These are phyloP conservation scores for Striga asiatica DNA, from an alignment of 257 asterid species.

Conservation along the genomic window DNA sequence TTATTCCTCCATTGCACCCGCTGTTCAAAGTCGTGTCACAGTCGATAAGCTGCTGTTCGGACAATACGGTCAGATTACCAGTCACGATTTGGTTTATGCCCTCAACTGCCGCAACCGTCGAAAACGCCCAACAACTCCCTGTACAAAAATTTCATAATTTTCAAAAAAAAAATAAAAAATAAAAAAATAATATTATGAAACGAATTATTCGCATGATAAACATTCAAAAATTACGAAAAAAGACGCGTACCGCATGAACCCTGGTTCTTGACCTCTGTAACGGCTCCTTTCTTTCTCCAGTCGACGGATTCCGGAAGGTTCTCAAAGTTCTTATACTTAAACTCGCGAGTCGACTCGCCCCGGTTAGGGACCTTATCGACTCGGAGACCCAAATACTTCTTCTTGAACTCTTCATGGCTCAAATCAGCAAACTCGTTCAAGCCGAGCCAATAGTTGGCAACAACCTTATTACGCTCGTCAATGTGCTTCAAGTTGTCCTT, in stretches of 20 bases:
- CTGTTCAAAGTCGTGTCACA: not conserved
- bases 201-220: not conserved
- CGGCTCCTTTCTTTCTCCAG: not conserved
- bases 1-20: not conserved
- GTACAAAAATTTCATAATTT: too few species aligned
- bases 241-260: not conserved
- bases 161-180: too few species aligned
- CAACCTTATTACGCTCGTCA: not conserved
- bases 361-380: not conserved
- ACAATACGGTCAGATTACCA: not conserved
- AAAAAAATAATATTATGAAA: not conserved
- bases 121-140: not conserved
- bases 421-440: not conserved
- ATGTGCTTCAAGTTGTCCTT: conserved; percentile 18
- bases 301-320: not conserved
- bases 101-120: not conserved
- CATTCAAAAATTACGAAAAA: too few species aligned
- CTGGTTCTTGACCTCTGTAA: not conserved
- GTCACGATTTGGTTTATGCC: not conserved
- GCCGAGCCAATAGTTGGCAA: not conserved
- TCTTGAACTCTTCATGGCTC: not conserved
- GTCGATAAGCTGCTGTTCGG: not conserved
- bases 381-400: not conserved
- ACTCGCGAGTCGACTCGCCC: not conserved
- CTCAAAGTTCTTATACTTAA: not conserved